phyloP scores from a whole-genome alignment of 176 grass and related monocot species.

The Coix lacrymajobi region DNA sequence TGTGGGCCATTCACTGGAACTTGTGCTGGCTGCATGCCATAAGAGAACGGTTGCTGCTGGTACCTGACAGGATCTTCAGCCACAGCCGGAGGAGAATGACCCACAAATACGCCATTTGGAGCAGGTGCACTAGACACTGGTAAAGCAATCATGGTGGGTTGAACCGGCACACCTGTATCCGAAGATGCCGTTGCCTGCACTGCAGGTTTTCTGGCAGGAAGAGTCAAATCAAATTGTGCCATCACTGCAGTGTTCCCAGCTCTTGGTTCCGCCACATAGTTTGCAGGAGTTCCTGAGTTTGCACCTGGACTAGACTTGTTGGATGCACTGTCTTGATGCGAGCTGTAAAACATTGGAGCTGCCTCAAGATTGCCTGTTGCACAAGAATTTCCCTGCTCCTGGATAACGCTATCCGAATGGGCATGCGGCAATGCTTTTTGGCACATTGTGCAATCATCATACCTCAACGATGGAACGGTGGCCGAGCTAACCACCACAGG shows the following conservation, averaged over 20 bases:
- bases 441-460: slow-evolving; percentile 74
- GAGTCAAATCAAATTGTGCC: slow-evolving; percentile 31
- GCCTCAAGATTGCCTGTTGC: slow-evolving; percentile 22
- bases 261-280: slow-evolving; percentile 34
- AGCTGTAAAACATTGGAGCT: slow-evolving; percentile 47
- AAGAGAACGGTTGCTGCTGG: slow-evolving; percentile 47
- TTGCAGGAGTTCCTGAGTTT: slow-evolving; percentile 18
- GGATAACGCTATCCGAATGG: slow-evolving; percentile 71
- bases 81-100: slow-evolving; percentile 26
- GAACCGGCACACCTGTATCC: slow-evolving; percentile 32
- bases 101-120: slow-evolving; percentile 48
- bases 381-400: slow-evolving; percentile 41
- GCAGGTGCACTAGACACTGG: slow-evolving; percentile 32
- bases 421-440: slow-evolving; percentile 68
- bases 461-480: slow-evolving; percentile 28
- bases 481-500: slow-evolving; percentile 27
- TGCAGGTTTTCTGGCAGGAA: slow-evolving; percentile 26
- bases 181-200: slow-evolving; percentile 29
- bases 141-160: slow-evolving; percentile 30
- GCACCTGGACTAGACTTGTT: slow-evolving; percentile 33
- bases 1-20: slow-evolving; percentile 26
- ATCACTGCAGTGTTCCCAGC: slow-evolving; percentile 19
- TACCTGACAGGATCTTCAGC: slow-evolving; percentile 38
- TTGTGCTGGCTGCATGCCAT: slow-evolving; percentile 42
- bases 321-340: slow-evolving; percentile 41